These are phyloP conservation scores for Phytophthora parvispora DNA, from an alignment of 352 stramenopile species.

Conservation along the genomic window DNA sequence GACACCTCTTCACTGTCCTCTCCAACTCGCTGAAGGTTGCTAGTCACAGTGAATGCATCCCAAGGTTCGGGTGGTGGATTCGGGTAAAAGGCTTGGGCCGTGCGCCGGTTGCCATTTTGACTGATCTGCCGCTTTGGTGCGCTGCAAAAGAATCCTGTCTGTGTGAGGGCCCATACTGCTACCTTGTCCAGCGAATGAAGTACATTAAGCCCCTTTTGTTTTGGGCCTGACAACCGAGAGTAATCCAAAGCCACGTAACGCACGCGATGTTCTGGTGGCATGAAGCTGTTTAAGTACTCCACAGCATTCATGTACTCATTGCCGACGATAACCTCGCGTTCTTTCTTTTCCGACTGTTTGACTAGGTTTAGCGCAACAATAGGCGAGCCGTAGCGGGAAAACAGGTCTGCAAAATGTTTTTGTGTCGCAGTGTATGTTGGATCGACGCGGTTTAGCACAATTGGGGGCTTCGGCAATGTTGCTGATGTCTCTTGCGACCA, in stretches of 20 bases:
- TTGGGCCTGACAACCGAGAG: conserved; percentile 87
- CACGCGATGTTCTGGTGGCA: conserved; percentile 94
- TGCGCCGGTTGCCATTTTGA: conserved; percentile 71
- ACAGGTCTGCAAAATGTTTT: conserved; percentile 95
- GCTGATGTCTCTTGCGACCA: conserved; percentile 99
- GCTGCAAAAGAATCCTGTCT: conserved; percentile 99
- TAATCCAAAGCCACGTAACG: conserved; percentile 98
- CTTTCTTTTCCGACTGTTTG: conserved; percentile 98
- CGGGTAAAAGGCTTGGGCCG: conserved; percentile 52
- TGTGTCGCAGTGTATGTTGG: conserved; percentile 97
- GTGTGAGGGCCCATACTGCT: conserved; percentile 96
- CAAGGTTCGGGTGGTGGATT: conserved; percentile 27
- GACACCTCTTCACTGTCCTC: conserved; percentile 22
- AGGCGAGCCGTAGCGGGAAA: conserved; percentile 97
- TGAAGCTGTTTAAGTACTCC: conserved; percentile 98
- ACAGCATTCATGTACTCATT: conserved; percentile 98
- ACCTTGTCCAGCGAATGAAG: conserved; percentile 96
- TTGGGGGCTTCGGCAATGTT: conserved; percentile 98
- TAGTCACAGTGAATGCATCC: conserved; percentile 31
- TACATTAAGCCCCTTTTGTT: conserved; percentile 96
- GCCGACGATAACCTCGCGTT: conserved; percentile 98
- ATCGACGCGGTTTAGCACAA: conserved; percentile 97
- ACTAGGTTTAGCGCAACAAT: conserved; percentile 99
- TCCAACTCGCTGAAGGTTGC: conserved; percentile 16
- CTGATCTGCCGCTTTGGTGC: conserved; percentile 82